Evolutionary conservation across 192 early-diverging fungal genomes (phyloP), one percentile per base, ranked within the genome.

Genomic region (Spizellomyces sp.): DNA sequence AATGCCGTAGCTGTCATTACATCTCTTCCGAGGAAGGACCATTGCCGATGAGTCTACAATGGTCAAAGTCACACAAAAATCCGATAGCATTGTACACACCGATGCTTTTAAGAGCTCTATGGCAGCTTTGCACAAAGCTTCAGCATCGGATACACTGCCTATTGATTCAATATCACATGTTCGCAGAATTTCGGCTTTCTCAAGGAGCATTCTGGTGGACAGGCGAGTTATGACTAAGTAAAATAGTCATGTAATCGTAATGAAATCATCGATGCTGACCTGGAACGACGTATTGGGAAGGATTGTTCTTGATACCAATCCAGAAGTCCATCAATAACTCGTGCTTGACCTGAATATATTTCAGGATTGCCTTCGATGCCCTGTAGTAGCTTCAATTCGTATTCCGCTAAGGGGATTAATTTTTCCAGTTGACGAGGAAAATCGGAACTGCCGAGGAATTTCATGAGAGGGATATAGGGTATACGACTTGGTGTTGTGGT

Each of bases 311-410:
- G 52, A 63, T 83, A 84, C 2, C 58, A 17, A 5, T 61, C 48
- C 41, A 84, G 43, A 8, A 84, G 50, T 10, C 46, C 58, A 17
- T 77, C 66, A 43, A 80, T 69, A 6, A 84, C 45, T 48, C 76
- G 73, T 10, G 22, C 50, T 9, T n/a, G 7, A 5, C n/a, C 19
- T 5, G 10, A n/a, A 14, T 62, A 21, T 8, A 15, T 19, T 17
- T 9, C 52, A 9, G 22, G 10, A 36, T 36, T 36, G 27, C 27
- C 27, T 42, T 63, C 55, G 58, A 63, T 21, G 42, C 58, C 68
- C 58, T 63, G 58, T 12, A 63, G 17, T 10, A 64, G 17, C 47
- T 59, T 10, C 56, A 70, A 42, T 45, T 64, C 68, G 6, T 62
- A 17, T 56, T 56, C 54, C 54, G 17, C 19, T 36, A 36, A 36